Conservation (phyloP, 148 eudicot species). For the Fagopyrum esculentum region DNA sequence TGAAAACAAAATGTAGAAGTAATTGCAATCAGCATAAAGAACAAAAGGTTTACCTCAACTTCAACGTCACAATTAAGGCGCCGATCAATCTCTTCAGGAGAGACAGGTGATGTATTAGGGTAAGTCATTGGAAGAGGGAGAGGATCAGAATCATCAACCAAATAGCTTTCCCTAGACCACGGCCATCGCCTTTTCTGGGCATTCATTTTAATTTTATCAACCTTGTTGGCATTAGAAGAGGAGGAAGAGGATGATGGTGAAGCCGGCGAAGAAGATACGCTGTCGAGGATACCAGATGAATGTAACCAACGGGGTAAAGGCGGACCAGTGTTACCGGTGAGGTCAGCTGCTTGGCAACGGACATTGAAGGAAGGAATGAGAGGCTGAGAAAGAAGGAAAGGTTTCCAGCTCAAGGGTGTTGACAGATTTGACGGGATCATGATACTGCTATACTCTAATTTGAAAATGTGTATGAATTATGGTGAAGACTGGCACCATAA, state of each 20-base stretch:
- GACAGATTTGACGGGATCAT: not conserved
- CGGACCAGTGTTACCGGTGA: conserved; percentile 21
- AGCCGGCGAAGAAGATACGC: conserved; percentile 16
- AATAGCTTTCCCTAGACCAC: conserved; percentile 63
- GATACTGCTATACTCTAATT: not conserved
- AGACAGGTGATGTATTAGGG: conserved; percentile 54
- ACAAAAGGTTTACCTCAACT: conserved; percentile 36
- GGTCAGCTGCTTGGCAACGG: conserved; percentile 41
- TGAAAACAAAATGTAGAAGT: not conserved
- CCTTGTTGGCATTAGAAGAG: conserved; percentile 5
- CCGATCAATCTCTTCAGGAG: conserved; percentile 55
- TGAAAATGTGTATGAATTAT: not conserved
- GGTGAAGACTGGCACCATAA: not conserved
- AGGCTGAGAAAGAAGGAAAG: conserved; percentile 26
- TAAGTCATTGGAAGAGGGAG: conserved; percentile 83
- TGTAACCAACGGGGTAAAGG: conserved; percentile 37
- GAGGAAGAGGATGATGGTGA: conserved; percentile 18
- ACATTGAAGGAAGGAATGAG: conserved; percentile 16
- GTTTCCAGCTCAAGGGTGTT: conserved; percentile 12
- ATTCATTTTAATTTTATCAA: conserved; percentile 24
- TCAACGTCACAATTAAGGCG: conserved; percentile 66
- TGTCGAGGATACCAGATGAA: conserved; percentile 28
- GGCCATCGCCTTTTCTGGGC: conserved; percentile 66
- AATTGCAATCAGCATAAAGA: not conserved
- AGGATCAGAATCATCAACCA: conserved; percentile 59